Base-by-base conservation (phyloP, 1,139 yeast genomes). In the Yamadazyma aaseri region DNA sequence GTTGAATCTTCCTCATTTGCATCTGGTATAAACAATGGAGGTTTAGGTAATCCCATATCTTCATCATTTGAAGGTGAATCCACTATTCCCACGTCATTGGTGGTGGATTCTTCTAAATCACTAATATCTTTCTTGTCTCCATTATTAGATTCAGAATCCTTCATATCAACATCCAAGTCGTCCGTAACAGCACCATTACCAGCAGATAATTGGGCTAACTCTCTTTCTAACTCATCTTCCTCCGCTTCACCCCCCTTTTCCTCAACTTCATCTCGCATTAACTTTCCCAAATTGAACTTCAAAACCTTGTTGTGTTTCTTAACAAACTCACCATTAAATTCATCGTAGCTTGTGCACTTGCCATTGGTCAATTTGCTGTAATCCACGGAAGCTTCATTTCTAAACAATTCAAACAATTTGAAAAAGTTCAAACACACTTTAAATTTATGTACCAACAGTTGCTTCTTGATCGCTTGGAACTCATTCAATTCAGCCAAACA, bases 401-500 rank as follows among this genome's bases (percentile, higher is more conserved):
- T 39, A 38, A 69, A 67, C 5, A 63, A 45, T 3, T 47, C 36
- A 20, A 66, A 45, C 28, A 70, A 47, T 16, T 47, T 44, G 45
- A 70, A 52, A 39, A 70, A 70, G 31, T 56, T 56, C 36, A 69
- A 45, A 11, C 70, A 51, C 2, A 73, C 74, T 35, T 57, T 54
- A 25, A 69, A 49, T 43, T 67, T 68, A 23, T 48, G 45, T 6
- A 60, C 53, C 42, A 63, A 49, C 16, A 50, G 55, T 2, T 46
- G 48, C 50, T 59, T 55, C 41, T 51, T 46, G 33, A 53, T 31
- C 14, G 58, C 61, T 14, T 55, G 50, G 31, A 58, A 59, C 13
- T 47, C 39, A 31, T 47, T 41, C 29, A 69, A 51, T 17, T 53
- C 58, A 28, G 54, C 55, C 16, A 70, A 52, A 38, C 71, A 57